Base-by-base conservation (phyloP, 805 yeast species). In the Sugiyamaella chiloensis region DNA sequence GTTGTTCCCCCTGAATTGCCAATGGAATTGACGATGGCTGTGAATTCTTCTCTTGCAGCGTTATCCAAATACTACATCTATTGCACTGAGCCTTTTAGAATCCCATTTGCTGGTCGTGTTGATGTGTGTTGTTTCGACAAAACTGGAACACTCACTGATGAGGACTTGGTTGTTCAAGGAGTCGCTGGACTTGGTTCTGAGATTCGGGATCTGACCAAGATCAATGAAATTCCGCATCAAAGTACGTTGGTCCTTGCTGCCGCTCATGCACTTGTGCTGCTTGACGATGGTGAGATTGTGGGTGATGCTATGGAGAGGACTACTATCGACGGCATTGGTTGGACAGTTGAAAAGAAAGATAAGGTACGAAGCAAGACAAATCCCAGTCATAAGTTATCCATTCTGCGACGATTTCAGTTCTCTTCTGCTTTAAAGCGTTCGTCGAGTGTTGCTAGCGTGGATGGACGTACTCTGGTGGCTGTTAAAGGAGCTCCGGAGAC, bases 301-400 rank as follows among this genome's bases (percentile, higher is more conserved):
- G 99, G 99, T 69, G 99, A 93, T 63, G 97, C 99, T 54, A 91
- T 93, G 98, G 99, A 93, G 70, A 88, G 89, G 69, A 96, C 95
- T 23, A 93, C 99, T 45, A 73, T 93, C 58, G 83, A 81, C 56
- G 91, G 95, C 35, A 79, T 93, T 49, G 80, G 81, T 24, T 93
- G 97, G 96, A 74, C 72, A 34, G 84, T 93, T 54, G 87, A 85
- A 46, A 76, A 74, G 47, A 86, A 88, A 55, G 96, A 89, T 62
- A 66, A 76, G 44, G 85, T 85, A 39, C 76, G 74, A 52, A 78
- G 80, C 29, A 53, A 56, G 3, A 70, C 68, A 11, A 68, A 69
- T 52, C 52, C 57, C 24, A 44, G 52, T 29, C 74, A 75, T 52
- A 80, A 79, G 59, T 73, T 90, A 47, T 76, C 77, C 55, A 86